Conservation (phyloP, 495 filamentous ascomycete species). For the Podospora australis region DNA sequence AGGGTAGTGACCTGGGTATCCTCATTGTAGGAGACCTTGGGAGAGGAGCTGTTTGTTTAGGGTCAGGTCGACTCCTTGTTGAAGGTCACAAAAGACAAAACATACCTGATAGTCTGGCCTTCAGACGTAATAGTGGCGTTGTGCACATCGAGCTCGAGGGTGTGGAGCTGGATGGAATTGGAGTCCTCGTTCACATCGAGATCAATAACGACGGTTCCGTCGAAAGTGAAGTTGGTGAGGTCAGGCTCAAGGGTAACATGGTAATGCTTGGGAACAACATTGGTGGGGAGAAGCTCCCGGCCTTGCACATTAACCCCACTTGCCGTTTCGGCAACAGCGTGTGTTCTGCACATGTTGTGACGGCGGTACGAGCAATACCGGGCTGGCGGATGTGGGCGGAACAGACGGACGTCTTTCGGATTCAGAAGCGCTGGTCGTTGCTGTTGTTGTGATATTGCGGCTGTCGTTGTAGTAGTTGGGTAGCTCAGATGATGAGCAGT, state of each 20-base stretch:
- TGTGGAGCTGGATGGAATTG: slow-evolving; percentile 80
- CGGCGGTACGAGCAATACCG: slow-evolving; percentile 48
- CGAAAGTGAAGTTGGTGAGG: slow-evolving; percentile 62
- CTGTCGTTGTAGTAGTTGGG: slow-evolving; percentile 9
- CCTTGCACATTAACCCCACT: slow-evolving; percentile 42
- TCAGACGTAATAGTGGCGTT: slow-evolving; percentile 58
- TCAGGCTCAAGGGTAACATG: slow-evolving; percentile 68
- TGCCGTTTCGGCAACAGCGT: slow-evolving; percentile 35
- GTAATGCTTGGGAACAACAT: slow-evolving; percentile 63
- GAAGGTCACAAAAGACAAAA: background rate
- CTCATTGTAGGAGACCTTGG: slow-evolving; percentile 54
- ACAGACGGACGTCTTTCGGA: slow-evolving; percentile 14
- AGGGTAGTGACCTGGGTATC: slow-evolving; percentile 58
- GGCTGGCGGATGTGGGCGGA: slow-evolving; percentile 18
- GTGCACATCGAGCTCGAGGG: slow-evolving; percentile 78
- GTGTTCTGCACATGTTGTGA: slow-evolving; percentile 51
- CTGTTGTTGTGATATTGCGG: slow-evolving; percentile 6
- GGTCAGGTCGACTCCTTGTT: slow-evolving; percentile 6
- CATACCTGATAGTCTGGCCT: slow-evolving; percentile 39
- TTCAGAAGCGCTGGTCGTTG: background rate
- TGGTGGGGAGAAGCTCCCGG: slow-evolving; percentile 56
- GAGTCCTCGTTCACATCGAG: slow-evolving; percentile 83
- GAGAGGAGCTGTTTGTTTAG: slow-evolving; percentile 40
- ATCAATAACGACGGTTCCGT: slow-evolving; percentile 62
- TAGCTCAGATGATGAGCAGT: background rate